These are phyloP conservation scores for Kazachstania africana DNA, from an alignment of 805 yeast species.

Conservation along the genomic window DNA sequence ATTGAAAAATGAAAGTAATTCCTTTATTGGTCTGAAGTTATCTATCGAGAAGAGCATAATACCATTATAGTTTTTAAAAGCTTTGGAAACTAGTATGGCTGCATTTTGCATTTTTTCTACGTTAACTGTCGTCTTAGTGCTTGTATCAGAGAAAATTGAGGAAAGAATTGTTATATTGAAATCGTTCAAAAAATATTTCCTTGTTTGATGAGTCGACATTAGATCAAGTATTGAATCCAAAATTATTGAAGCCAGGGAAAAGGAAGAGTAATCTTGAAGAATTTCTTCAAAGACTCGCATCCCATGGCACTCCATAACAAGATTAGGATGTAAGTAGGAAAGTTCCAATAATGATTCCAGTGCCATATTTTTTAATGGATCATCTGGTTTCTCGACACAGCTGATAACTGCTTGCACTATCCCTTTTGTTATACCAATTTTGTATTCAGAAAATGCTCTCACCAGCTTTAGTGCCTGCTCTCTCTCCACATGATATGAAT, in stretches of 20 bases:
- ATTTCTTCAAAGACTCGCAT: slow-evolving; percentile 29
- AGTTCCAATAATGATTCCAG: slow-evolving; percentile 48
- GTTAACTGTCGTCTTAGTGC: slow-evolving; percentile 35
- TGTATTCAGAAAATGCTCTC: slow-evolving; percentile 44
- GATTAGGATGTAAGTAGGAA: slow-evolving; percentile 33
- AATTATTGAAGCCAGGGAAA: slow-evolving; percentile 17
- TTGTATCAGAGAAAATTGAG: slow-evolving; percentile 60
- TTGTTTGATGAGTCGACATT: slow-evolving; percentile 20
- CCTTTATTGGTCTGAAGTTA: slow-evolving; percentile 41
- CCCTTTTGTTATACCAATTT: slow-evolving; percentile 53
- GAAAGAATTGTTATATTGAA: slow-evolving; percentile 51
- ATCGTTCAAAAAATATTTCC: slow-evolving; percentile 36
- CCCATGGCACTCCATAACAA: slow-evolving; percentile 37
- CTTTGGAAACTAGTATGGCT: slow-evolving; percentile 44
- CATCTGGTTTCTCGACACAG: slow-evolving; percentile 45
- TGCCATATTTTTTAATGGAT: slow-evolving; percentile 39
- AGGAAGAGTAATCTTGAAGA: slow-evolving; percentile 18
- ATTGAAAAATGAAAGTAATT: slow-evolving; percentile 54
- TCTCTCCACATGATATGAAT: slow-evolving; percentile 46
- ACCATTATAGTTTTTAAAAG: slow-evolving; percentile 71
- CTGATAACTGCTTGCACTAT: slow-evolving; percentile 57
- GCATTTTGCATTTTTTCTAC: slow-evolving; percentile 47
- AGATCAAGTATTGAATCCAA: slow-evolving; percentile 20
- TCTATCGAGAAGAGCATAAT: slow-evolving; percentile 49
- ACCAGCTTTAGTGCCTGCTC: slow-evolving; percentile 67